A percentile compares a stretch with the other conserved stretches of the same genome.
phyloP scores from a whole-genome alignment of 2,329 filamentous ascomycete species.

The Verticillium klebahnii region DNA sequence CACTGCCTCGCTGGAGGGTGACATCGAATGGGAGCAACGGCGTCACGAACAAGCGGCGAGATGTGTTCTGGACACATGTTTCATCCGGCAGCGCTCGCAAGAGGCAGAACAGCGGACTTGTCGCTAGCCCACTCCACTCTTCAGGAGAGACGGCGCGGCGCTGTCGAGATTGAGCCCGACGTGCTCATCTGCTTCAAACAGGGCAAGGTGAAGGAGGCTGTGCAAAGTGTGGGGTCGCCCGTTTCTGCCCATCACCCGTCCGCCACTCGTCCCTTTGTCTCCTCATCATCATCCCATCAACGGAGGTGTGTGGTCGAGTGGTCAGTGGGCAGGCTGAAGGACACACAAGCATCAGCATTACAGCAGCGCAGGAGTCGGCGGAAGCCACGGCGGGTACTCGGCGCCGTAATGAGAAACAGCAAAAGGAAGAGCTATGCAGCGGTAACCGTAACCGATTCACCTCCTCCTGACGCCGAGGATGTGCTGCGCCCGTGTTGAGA shows the following conservation, averaged over 20 bases:
- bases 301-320: not conserved
- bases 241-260: not conserved
- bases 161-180: not conserved
- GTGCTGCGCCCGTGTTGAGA: not conserved
- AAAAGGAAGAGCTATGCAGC: not conserved
- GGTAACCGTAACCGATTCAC: not conserved
- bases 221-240: constrained; percentile 5
- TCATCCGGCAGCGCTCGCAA: not conserved
- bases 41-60: not conserved
- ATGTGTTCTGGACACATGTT: constrained; percentile 23
- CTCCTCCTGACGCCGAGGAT: not conserved
- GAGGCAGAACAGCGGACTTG: not conserved
- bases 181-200: constrained; percentile 5
- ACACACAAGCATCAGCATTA: not conserved
- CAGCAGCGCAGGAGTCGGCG: not conserved
- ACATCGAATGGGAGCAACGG: not conserved
- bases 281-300: not conserved
- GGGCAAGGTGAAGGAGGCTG: constrained; percentile 4
- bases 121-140: not conserved
- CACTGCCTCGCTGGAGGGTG: not conserved
- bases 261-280: not conserved
- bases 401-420: not conserved
- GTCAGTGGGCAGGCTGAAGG: not conserved
- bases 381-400: not conserved
- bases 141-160: not conserved